phyloP scores from a whole-genome alignment of 2,329 filamentous ascomycete genomes.

The Diaporthe sp. region DNA sequence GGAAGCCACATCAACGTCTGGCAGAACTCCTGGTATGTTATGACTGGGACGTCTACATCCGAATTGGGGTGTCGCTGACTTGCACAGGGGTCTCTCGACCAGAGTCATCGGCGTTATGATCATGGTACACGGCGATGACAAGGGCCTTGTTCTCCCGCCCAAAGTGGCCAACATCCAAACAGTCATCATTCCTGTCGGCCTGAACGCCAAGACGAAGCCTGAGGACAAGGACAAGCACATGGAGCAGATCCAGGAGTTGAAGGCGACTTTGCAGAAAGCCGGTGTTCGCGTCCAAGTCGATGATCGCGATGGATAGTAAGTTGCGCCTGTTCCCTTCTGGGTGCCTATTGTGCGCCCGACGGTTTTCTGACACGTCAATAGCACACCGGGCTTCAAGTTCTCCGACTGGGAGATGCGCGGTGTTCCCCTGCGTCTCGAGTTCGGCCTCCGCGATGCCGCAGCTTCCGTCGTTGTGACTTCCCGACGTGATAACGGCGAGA shows the following conservation, averaged over 20 bases:
- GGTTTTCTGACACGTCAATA: neutral
- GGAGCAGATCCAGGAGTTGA: constrained; percentile 80
- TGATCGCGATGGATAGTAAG: constrained; percentile 82
- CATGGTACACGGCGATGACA: constrained; percentile 97
- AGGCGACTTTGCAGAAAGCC: constrained; percentile 76
- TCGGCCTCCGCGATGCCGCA: constrained; percentile 93
- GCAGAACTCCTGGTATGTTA: constrained; percentile 89
- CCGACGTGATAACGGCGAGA: constrained; percentile 88
- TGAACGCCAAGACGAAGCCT: constrained; percentile 87
- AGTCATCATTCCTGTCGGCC: constrained; percentile 91
- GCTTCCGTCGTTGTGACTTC: constrained; percentile 1
- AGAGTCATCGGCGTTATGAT: constrained; percentile 99
- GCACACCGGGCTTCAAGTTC: constrained; percentile 95
- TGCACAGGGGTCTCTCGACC: constrained; percentile 81
- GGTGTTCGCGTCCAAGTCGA: constrained; percentile 87
- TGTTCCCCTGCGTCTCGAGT: constrained; percentile 93
- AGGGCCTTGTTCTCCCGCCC: constrained; percentile 93
- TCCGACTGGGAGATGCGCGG: constrained; percentile 99
- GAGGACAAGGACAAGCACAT: constrained; percentile 85
- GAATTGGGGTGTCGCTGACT: neutral
- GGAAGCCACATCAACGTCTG: constrained; percentile 88
- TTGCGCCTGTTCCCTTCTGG: neutral
- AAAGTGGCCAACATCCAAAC: constrained; percentile 89
- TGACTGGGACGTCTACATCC: neutral
- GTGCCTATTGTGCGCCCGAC: neutral